Base-by-base conservation (phyloP, 2,329 filamentous ascomycete species). In the Aspergillus bombycis region DNA sequence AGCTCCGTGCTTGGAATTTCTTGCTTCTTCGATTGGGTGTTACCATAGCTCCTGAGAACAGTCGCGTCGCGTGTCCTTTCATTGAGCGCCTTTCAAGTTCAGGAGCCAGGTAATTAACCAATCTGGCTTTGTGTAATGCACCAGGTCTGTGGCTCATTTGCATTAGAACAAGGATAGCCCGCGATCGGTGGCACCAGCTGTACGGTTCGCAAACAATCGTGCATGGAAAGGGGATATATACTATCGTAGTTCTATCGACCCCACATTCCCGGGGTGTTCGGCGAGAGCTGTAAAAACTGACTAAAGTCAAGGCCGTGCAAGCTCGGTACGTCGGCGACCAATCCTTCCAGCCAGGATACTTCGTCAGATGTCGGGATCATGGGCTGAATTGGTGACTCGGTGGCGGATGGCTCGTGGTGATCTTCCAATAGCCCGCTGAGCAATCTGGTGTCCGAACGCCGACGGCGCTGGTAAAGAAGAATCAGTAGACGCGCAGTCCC, bases 401-500 rank as follows among this genome's bases (percentile, higher is more conserved):
- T 19, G 12, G 16, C 65, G 16, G 19, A 7, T 63, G 21, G 26
- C 53, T 34, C 46, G 14, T 58, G 46, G 14, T 61, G 54, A 12
- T 32, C 36, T 4, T 58, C 38, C 10, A 65, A 32, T 4, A 67
- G 12, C 12, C 36, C 32, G 57, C 63, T 55, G 4, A 84, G 64
- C 57, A 65, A 32, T n/a, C 48, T 58, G 0, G 72, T 62, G 45
- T 77, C 74, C 19, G 81, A 79, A 56, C 81, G 78, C 46, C 82
- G 81, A 6, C 80, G 77, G 59, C 69, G 63, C 48, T 85, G 82
- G 30, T 86, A 82, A n/a, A 87, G 73, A 0, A 81, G 72, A 0
- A 87, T 77, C 1, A 88, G 76, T 1, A 86, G 71, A 4, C 80
- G 81, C 0, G 85, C 85, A 0, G 84, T 84, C 16, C 80, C 81